Base-by-base conservation (phyloP, 1,284 basidiomycete genomes). In the Leucoagaricus sp. region DNA sequence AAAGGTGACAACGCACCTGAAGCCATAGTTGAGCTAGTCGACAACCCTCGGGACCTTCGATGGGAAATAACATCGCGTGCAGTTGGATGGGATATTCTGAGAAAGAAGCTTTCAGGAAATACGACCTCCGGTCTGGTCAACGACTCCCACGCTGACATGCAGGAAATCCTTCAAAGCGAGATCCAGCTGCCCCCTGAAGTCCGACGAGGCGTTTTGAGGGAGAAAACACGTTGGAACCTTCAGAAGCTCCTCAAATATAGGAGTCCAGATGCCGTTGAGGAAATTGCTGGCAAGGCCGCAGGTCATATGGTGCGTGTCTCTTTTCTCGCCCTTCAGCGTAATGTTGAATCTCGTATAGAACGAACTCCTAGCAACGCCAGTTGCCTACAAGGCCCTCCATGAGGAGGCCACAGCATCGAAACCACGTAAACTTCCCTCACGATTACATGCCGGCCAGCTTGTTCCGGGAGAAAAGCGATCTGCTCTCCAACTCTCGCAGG, bases 1-100 rank as follows among this genome's bases (percentile, higher is more conserved):
- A 81, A 78, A 56, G 95, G 96, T 23, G 97, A 99, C 78, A 93
- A 97, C 69, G 97, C 97, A 28, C 94, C 94, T 1, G 83, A 89
- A 61, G 96, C 96, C 3, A 84, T 99, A 57, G 74, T 99, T 42
- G 93, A 97, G 72, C 80, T 99, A 5, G 96, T 99, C 29, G 97
- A 99, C 76, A 92, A 93, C 66, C 93, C 94, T 9, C 81, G 84
- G 59, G 97, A 99, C 73, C 74, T 99, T 42, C 87, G 88, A 61
- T 90, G 86, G 68, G 92, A 94, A 68, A 85, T 94, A 79, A 87
- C 91, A 4, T 90, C 94, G 19, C 84, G 91, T 53, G 85, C 91
- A 1, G 79, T 93, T 23, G 95, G 93, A 2, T 85, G 89, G 77
- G 94, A 96, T 62, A 63, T 89, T 47, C 67, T 90, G 53, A 80